Percentiles rank a stretch among this genome's conserved stretches.
These are phyloP conservation scores for Danielozyma ontarioensis DNA, from an alignment of 805 yeast genomes.

Conservation along the genomic window DNA sequence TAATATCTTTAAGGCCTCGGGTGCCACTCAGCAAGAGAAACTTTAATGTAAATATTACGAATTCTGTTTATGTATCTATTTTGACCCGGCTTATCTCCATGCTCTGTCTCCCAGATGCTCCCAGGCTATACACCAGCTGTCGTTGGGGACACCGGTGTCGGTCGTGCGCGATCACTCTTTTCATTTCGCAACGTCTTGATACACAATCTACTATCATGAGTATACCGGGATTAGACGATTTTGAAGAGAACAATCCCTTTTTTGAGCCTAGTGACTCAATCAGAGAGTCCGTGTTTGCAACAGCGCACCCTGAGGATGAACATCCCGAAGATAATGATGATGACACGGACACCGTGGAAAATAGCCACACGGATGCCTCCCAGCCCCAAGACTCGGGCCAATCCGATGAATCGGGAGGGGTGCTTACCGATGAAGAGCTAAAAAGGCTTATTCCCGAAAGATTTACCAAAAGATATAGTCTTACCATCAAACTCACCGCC, in stretches of 20 bases:
- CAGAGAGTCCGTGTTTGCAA: slow-evolving; percentile 11
- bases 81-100: too few species aligned
- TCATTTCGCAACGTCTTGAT: too few species aligned
- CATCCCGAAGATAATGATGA: background rate
- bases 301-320: background rate
- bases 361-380: slow-evolving; percentile 9
- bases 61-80: background rate
- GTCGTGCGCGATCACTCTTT: too few species aligned
- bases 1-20: slow-evolving; percentile 48
- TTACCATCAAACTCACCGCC: slow-evolving; percentile 56
- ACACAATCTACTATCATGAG: background rate
- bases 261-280: slow-evolving; percentile 25
- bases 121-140: too few species aligned
- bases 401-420: slow-evolving; percentile 4
- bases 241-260: slow-evolving; percentile 40
- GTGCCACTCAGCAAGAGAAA: slow-evolving; percentile 18
- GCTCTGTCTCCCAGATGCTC: too few species aligned
- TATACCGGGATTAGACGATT: slow-evolving; percentile 20
- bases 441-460: slow-evolving; percentile 48
- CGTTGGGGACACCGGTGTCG: too few species aligned
- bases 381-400: slow-evolving; percentile 8
- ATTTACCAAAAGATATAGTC: slow-evolving; percentile 32
- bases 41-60: background rate
- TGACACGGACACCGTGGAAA: background rate
- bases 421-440: slow-evolving; percentile 37